A percentile compares a stretch with the other conserved stretches of the same genome.
Evolutionary conservation across 1,139 yeast species (phyloP).

Genomic region (Pneumocystis carinii): DNA sequence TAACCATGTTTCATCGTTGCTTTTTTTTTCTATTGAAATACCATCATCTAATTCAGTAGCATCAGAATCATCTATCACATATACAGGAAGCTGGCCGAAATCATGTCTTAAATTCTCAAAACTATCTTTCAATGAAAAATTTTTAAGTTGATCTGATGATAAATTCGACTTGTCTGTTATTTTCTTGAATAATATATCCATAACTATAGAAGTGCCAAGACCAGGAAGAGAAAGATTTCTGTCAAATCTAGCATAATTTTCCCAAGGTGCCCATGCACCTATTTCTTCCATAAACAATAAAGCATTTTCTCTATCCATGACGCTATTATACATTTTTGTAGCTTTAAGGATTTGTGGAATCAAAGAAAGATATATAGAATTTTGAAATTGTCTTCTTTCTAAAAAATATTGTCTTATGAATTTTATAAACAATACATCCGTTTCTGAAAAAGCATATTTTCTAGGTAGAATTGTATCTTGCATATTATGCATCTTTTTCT

Average conservation of each 20-base stretch:
- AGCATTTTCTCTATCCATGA: neutral
- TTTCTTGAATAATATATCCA: neutral
- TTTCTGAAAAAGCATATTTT: neutral
- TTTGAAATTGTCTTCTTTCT: constrained; percentile 1
- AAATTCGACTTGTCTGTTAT: neutral
- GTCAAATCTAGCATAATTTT: neutral
- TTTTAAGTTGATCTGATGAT: neutral
- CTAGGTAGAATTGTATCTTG: neutral
- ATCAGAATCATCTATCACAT: constrained; percentile 65
- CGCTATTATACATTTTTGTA: neutral
- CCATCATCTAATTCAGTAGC: constrained; percentile 96
- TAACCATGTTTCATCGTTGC: constrained; percentile 28
- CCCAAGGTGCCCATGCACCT: neutral
- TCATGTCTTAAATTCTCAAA: constrained; percentile 14
- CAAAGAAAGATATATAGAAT: neutral
- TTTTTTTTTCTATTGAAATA: constrained; percentile 39
- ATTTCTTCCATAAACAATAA: neutral
- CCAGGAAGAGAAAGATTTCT: neutral
- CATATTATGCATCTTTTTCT: neutral
- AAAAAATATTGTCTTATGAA: neutral
- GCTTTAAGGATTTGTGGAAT: neutral
- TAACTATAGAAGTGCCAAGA: neutral
- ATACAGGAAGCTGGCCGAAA: constrained; percentile 36
- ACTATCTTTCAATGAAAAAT: constrained; percentile 6
- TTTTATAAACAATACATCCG: neutral